These are phyloP conservation scores for Leccinum huronense DNA, from an alignment of 1,284 basidiomycete genomes.

Conservation along the genomic window DNA sequence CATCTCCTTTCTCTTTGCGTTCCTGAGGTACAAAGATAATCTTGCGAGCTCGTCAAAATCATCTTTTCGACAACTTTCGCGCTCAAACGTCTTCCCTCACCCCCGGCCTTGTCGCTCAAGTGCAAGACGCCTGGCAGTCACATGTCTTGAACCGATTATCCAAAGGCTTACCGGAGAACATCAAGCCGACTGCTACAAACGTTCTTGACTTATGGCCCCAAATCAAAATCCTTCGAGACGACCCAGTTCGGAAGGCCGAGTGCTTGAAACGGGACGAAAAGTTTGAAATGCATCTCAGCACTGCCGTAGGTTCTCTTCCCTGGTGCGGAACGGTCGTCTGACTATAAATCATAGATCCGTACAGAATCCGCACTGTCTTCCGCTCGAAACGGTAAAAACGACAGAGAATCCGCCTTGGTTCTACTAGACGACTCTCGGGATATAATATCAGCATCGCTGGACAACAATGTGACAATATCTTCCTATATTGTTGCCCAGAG, in stretches of 20 bases:
- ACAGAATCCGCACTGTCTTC: conserved; percentile 50
- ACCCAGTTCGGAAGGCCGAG: conserved; percentile 66
- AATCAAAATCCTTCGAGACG: conserved; percentile 46
- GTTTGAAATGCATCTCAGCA: conserved; percentile 82
- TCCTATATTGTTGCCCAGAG: background rate
- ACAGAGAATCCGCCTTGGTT: conserved; percentile 50
- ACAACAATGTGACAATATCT: conserved; percentile 60
- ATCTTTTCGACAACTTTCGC: conserved; percentile 72
- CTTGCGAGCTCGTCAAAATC: conserved; percentile 80
- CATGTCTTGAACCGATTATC: conserved; percentile 63
- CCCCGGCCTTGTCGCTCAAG: conserved; percentile 56
- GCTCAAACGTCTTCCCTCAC: conserved; percentile 57
- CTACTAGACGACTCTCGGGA: conserved; percentile 77
- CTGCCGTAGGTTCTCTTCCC: conserved; percentile 54
- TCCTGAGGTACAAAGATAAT: conserved; percentile 68
- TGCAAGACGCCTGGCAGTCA: conserved; percentile 61
- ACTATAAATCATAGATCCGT: conserved; percentile 43
- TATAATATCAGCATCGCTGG: conserved; percentile 71
- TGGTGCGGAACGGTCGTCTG: conserved; percentile 18
- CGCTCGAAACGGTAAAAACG: conserved; percentile 44
- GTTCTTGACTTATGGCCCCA: conserved; percentile 55
- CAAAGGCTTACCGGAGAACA: conserved; percentile 52
- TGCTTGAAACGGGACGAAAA: conserved; percentile 82
- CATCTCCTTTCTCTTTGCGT: conserved; percentile 11
- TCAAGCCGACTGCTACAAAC: conserved; percentile 46